Base-by-base conservation (phyloP, 1,284 basidiomycete species). In the Coniferiporia sulphurascens region DNA sequence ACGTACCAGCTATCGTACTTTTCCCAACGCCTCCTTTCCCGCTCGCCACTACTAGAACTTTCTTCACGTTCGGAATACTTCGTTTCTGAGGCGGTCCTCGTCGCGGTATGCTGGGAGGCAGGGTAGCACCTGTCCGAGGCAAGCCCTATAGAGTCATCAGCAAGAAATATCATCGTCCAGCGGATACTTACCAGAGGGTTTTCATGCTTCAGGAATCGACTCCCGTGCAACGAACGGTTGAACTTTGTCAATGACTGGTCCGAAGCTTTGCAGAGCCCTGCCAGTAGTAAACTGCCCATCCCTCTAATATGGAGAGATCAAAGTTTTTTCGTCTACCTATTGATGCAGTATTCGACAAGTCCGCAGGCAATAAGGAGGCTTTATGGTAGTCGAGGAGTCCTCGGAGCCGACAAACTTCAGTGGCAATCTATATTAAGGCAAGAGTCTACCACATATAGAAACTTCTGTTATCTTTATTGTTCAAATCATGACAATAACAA, bases 21-120 rank as follows among this genome's bases (percentile, higher is more conserved):
- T 99, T 99, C 6, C 96, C 96, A 1, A 98, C 96, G 1, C 96
- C 96, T 38, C 96, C 97, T 70, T 98, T 98, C 13, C 95, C 96
- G 65, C 91, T 95, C 0, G 94, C 91, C 0, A 99, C 95, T 3
- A 86, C 89, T 7, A 99, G 71, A 32, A 97, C 85, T 58, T 82
- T 83, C 63, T 80, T 80, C 10, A 87, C 89, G 67, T 91, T 76
- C 1, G 87, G 80, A 52, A 91, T 84, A 1, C 74, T 68, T 35
- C 83, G 73, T 69, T 86, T 89, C 58, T 75, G 71, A 32, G 82
- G 76, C 1, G 77, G 76, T 1, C 79, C 82, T 63, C 80, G 75
- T 48, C 87, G 78, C n/a, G 87, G 86, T 62, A 89, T 81, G 62
- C 81, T 78, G 2, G 86, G 86, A 5, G 79, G 64, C 49, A 69